phyloP scores from a whole-genome alignment of 495 filamentous ascomycete species.

The Geopyxis carbonaria region DNA sequence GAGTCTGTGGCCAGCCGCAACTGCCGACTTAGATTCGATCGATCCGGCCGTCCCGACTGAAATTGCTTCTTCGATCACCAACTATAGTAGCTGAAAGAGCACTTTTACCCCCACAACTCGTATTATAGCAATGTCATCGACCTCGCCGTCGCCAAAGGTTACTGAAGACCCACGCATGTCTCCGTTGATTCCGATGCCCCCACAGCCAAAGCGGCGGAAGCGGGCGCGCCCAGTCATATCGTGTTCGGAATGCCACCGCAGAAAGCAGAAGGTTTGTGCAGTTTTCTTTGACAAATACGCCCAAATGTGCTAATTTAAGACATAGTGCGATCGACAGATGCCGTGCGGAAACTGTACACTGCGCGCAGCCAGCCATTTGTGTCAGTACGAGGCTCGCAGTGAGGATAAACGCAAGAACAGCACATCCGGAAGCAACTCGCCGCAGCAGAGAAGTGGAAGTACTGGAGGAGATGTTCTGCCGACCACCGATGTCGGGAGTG shows the following conservation, averaged over 20 bases:
- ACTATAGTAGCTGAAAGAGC: too few species aligned
- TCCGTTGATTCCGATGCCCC: too few species aligned
- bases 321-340: conserved; percentile 39
- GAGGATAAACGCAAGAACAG: conserved; percentile 6
- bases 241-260: conserved; percentile 45
- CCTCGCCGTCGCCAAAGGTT: too few species aligned
- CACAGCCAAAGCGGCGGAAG: conserved; percentile 28
- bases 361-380: conserved; percentile 21
- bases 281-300: conserved; percentile 3
- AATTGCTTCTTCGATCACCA: too few species aligned
- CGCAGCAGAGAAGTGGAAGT: too few species aligned
- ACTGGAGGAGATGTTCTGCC: conserved; percentile 11
- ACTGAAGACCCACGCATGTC: too few species aligned
- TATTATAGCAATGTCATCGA: too few species aligned
- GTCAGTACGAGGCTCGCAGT: conserved; percentile 23
- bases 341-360: conserved; percentile 45
- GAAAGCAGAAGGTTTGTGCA: conserved; percentile 41
- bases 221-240: conserved; percentile 43
- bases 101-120: too few species aligned
- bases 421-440: conserved; percentile 3
- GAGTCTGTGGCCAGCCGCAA: too few species aligned
- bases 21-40: too few species aligned
- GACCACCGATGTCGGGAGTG: conserved; percentile 13
- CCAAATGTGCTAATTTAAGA: background rate
- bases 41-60: too few species aligned